Evolutionary conservation across 2,329 filamentous ascomycete genomes (phyloP).

Genomic region (Talaromyces sp.): DNA sequence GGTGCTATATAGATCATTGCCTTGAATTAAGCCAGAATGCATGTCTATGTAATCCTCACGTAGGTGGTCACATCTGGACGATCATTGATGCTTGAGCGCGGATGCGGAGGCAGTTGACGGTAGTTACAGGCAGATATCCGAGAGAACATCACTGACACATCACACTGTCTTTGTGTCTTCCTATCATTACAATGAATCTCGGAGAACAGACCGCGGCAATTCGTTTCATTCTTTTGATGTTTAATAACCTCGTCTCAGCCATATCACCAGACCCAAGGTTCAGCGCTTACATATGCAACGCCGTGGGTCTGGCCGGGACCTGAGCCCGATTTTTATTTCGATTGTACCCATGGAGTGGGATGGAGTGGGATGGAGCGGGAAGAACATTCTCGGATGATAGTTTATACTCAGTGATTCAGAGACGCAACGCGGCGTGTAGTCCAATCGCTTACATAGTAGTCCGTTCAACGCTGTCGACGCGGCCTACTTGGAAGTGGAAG

Average conservation of each 20-base stretch:
- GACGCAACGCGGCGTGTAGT: too few relatives aligned
- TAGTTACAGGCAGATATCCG: not conserved
- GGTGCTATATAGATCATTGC: not conserved
- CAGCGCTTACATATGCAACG: not conserved
- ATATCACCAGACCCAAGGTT: slow-evolving; percentile 4
- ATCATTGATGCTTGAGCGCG: not conserved
- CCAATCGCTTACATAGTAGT: too few relatives aligned
- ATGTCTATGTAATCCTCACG: too few relatives aligned
- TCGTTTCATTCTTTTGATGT: not conserved
- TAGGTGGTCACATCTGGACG: not conserved
- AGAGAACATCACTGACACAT: not conserved
- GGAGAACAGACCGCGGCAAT: not conserved
- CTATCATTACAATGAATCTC: not conserved
- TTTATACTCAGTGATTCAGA: too few relatives aligned
- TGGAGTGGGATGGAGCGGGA: too few relatives aligned
- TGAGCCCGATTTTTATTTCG: not conserved
- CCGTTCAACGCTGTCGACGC: too few relatives aligned
- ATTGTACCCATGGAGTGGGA: not conserved
- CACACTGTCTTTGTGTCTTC: too few relatives aligned
- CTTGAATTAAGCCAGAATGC: not conserved
- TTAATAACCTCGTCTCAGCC: slow-evolving; percentile 8
- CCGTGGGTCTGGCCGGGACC: not conserved
- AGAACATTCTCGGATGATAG: not conserved
- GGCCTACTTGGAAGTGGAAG: too few relatives aligned
- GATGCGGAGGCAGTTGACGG: not conserved